These are phyloP conservation scores for Papiliotrema fonsecae DNA, from an alignment of 1,284 basidiomycete species.

Conservation along the genomic window DNA sequence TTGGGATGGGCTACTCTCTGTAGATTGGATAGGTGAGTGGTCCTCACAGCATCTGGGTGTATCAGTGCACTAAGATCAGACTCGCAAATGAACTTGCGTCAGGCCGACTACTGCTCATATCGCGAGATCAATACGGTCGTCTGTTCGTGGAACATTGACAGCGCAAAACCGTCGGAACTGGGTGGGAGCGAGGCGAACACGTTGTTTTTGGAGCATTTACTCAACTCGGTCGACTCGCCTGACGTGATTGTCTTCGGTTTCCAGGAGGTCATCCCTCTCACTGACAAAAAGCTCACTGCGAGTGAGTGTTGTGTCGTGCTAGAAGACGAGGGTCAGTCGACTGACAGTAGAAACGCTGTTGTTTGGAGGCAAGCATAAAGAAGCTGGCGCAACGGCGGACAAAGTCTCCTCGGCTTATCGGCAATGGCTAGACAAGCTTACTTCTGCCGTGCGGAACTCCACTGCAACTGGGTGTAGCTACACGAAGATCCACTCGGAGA, in stretches of 20 bases:
- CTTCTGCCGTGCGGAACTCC: slow-evolving; percentile 62
- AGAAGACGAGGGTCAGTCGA: too few relatives aligned
- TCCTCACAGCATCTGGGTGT: background rate
- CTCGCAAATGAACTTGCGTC: slow-evolving; percentile 66
- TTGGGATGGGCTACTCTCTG: slow-evolving; percentile 85
- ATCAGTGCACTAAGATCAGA: slow-evolving; percentile 51
- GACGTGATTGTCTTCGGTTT: slow-evolving; percentile 92
- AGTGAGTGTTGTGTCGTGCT: slow-evolving; percentile 50
- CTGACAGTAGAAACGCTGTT: slow-evolving; percentile 62
- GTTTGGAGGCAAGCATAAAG: slow-evolving; percentile 65
- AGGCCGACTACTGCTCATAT: slow-evolving; percentile 73
- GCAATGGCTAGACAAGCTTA: slow-evolving; percentile 79
- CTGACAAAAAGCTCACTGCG: slow-evolving; percentile 82
- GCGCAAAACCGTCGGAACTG: slow-evolving; percentile 73
- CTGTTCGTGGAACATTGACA: slow-evolving; percentile 91
- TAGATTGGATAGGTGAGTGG: slow-evolving; percentile 76
- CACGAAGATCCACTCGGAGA: slow-evolving; percentile 76
- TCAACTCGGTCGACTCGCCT: slow-evolving; percentile 65
- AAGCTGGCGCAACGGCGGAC: slow-evolving; percentile 44
- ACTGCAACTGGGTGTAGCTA: slow-evolving; percentile 68
- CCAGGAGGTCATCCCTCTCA: slow-evolving; percentile 92
- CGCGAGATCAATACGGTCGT: slow-evolving; percentile 73
- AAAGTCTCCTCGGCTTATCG: slow-evolving; percentile 79
- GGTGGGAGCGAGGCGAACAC: slow-evolving; percentile 60
- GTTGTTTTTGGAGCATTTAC: slow-evolving; percentile 65